Evolutionary conservation across 2,329 filamentous ascomycete species (phyloP).

Genomic region (Whalleya microplaca): DNA sequence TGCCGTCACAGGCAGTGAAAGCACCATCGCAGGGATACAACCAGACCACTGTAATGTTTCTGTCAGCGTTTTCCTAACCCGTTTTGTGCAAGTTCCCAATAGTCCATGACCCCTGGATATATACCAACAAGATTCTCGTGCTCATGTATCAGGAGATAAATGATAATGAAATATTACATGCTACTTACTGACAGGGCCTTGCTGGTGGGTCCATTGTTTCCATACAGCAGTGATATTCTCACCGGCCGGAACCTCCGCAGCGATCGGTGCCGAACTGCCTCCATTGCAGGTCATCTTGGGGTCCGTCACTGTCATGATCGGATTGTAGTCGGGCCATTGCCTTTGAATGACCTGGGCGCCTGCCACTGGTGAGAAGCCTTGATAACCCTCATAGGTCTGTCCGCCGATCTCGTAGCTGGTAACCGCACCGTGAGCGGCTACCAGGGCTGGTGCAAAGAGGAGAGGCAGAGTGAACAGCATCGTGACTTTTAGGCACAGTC

Average conservation of each 20-base stretch:
- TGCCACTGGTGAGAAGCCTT: constrained; percentile 53
- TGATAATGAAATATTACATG: no score
- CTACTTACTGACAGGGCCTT: constrained; percentile 53
- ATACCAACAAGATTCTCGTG: no score
- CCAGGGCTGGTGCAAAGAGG: constrained; percentile 35
- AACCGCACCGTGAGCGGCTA: constrained; percentile 43
- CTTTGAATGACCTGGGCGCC: constrained; percentile 58
- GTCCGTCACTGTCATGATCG: constrained; percentile 52
- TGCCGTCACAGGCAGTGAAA: constrained; percentile 55
- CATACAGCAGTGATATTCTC: constrained; percentile 53
- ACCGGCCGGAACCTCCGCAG: constrained; percentile 51
- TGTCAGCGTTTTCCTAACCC: background rate
- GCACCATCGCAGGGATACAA: constrained; percentile 55
- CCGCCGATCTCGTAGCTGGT: constrained; percentile 52
- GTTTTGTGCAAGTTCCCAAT: no score
- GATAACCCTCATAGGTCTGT: constrained; percentile 48
- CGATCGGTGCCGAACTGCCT: constrained; percentile 50
- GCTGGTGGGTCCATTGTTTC: constrained; percentile 61
- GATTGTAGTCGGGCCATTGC: constrained; percentile 62
- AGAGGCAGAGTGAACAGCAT: constrained; percentile 34
- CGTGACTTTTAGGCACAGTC: constrained; percentile 12
- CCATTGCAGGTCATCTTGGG: constrained; percentile 60
- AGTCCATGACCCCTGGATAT: no score
- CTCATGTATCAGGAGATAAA: no score
- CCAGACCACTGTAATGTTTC: constrained; percentile 48